These are phyloP conservation scores for Ascochyta lentis DNA, from an alignment of 2,329 filamentous ascomycete genomes.

Conservation along the genomic window DNA sequence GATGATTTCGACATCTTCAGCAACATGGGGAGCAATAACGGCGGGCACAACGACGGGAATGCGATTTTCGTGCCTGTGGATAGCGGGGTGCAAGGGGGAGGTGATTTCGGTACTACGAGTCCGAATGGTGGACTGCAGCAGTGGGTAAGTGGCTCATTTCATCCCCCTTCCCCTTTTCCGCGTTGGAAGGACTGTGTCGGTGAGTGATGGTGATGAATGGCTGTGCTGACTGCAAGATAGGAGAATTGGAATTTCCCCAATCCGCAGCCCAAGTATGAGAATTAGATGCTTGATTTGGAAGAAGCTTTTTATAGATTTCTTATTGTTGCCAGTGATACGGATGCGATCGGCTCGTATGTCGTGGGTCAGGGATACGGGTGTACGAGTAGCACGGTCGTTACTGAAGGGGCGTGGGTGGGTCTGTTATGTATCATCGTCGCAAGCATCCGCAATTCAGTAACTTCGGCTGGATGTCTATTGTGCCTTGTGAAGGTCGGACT, in stretches of 20 bases:
- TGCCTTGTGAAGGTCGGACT: background rate
- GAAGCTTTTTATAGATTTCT: conserved; percentile 11
- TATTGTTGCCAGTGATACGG: background rate
- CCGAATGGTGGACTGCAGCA: conserved; percentile 37
- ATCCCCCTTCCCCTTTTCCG: no score
- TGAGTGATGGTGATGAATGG: no score
- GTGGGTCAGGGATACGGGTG: conserved; percentile 5
- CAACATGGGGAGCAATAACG: conserved; percentile 3
- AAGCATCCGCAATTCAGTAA: background rate
- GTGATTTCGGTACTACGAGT: conserved; percentile 35
- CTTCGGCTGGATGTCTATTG: background rate
- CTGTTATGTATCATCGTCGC: background rate
- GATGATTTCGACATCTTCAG: conserved; percentile 16
- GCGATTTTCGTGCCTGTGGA: conserved; percentile 49
- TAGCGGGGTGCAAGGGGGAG: conserved; percentile 15
- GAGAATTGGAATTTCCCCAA: conserved; percentile 40
- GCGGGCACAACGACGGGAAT: conserved; percentile 34
- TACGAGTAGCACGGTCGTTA: conserved; percentile 1
- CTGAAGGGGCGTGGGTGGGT: background rate
- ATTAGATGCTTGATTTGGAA: conserved; percentile 2
- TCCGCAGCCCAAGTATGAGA: conserved; percentile 28
- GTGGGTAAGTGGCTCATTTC: conserved; percentile 35
- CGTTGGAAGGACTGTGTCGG: no score
- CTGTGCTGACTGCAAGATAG: conserved; percentile 14
- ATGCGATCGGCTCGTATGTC: conserved; percentile 7